Base-by-base conservation (phyloP, 352 stramenopile genomes). In the Thraustotheca clavata region DNA sequence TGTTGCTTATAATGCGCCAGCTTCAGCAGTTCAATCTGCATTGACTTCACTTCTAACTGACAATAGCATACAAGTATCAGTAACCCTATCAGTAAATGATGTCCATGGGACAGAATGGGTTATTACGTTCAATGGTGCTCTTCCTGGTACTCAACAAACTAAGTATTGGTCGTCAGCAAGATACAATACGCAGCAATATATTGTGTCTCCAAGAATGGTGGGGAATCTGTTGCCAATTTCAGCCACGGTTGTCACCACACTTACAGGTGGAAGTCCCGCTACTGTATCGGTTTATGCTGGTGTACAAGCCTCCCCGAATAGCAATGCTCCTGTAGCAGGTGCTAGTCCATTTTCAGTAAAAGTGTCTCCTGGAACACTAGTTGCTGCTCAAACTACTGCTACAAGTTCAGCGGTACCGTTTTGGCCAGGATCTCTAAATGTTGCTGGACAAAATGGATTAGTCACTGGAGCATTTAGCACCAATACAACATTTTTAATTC, bases 401-500 rank as follows among this genome's bases (percentile, higher is more conserved):
- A 65, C 88, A 1, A 82, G 89, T 48, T 73, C 71, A 4, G 71
- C 67, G 49, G 86, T 76, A 16, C 49, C 70, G 1, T 92, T 72
- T 22, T 88, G 78, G 68, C 81, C 83, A 0, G 81, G 81, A 1
- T 77, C 77, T 0, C 63, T 80, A 32, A 87, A 87, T 52, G 62
- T 33, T n/a, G 72, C 87, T 1, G 82, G 82, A 0, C 71, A 77
- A 8, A 63, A 80, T 36, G 84, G 82, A 3, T 74, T 94, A 0
- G 78, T 86, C 59, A 77, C 65, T 6, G 84, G 80, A 12, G 85
- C 69, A 24, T 90, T 83, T 48, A 78, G 84, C 60, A 91, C 83
- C 3, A 54, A 57, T 0, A 85, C 79, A 18, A 88, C 70, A 26
- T 98, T 98, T 61, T 73, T 89, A 22, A 97, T 98, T 65, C 89